Base-by-base conservation (phyloP, 2,329 filamentous ascomycete species). In the Penicillium sp. region DNA sequence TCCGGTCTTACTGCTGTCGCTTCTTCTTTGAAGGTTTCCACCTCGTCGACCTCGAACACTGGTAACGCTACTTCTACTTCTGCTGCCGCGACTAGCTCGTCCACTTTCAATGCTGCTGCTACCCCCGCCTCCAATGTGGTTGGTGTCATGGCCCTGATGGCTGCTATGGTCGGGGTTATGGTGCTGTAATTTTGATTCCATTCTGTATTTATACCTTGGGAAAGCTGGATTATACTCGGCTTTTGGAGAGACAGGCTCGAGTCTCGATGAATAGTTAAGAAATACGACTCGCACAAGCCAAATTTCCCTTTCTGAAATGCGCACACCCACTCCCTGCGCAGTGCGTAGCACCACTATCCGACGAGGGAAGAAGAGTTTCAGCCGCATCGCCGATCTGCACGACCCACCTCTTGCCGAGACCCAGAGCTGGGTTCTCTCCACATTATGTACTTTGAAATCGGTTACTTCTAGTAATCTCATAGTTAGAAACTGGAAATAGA, bases 361-460 rank as follows among this genome's bases (percentile, higher is more conserved):
- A 19, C 10, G 10, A 23, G 19, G 5, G 3, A n/a, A 17, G 10
- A 45, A 4, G 2, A 45, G 9, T 31, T 33, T 83, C 81, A 10
- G 81, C 81, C 2, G 80, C 75, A 62, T 83, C 80, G 8, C 81
- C 81, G 29, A 83, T 76, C 4, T 82, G 67, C 21, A 79, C 72
- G 48, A 80, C 78, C 10, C 78, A 72, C 17, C 71, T 4, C 67
- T 65, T 3, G 74, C 69, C 69, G 77, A 83, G 57, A 73, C 75
- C 81, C 81, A 65, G 21, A 51, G 41, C 9, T 51, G 51, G 12
- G 53, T 7, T 61, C 52, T 35, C 57, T 48, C 58, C 62, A 60
- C 53, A 48, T 53, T 4, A 56, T 40, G 6, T 21, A 40, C 37
- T 21, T 48, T 55, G 9, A 47, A 59, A n/a, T 53, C 29, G 5